A percentile compares a stretch with the other conserved stretches of the same genome.
Conservation (phyloP, 2,329 filamentous ascomycete species). For the Paracorniculantispora psalliotae region DNA sequence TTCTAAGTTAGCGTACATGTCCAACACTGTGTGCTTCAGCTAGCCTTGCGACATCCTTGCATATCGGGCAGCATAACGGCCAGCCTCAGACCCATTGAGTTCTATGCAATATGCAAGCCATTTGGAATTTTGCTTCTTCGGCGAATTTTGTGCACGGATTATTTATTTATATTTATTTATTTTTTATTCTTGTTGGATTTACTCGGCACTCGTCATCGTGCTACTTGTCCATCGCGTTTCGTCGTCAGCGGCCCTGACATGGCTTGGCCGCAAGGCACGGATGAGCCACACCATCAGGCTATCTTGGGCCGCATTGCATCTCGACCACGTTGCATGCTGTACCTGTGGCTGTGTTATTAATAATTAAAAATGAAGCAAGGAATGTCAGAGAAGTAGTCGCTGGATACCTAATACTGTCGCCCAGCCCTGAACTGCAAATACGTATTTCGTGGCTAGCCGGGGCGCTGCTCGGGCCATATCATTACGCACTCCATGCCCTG, state of each 20-base stretch:
- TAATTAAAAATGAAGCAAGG: not conserved
- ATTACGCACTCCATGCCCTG: not conserved
- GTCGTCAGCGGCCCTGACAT: not conserved
- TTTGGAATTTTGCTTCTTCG: conserved; percentile 15
- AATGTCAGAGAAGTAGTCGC: not conserved
- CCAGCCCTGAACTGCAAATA: no score
- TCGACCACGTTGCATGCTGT: not conserved
- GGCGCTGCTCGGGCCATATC: no score
- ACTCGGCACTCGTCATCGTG: not conserved
- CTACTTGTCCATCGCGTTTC: not conserved
- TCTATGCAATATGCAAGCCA: conserved; percentile 31
- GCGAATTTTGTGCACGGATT: no score
- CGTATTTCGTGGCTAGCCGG: no score
- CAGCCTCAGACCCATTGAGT: not conserved
- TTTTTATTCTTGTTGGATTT: not conserved
- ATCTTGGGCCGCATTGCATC: conserved; percentile 12
- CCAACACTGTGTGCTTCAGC: not conserved
- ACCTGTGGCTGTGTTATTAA: not conserved
- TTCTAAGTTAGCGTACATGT: not conserved
- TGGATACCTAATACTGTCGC: no score
- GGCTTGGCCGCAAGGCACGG: not conserved
- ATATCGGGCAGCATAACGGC: conserved; percentile 2
- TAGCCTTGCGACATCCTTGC: not conserved
- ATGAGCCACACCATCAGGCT: conserved; percentile 8
- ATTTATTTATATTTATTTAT: not conserved